Base-by-base conservation (phyloP, 2,329 filamentous ascomycete species). In the Cladosporium velox region DNA sequence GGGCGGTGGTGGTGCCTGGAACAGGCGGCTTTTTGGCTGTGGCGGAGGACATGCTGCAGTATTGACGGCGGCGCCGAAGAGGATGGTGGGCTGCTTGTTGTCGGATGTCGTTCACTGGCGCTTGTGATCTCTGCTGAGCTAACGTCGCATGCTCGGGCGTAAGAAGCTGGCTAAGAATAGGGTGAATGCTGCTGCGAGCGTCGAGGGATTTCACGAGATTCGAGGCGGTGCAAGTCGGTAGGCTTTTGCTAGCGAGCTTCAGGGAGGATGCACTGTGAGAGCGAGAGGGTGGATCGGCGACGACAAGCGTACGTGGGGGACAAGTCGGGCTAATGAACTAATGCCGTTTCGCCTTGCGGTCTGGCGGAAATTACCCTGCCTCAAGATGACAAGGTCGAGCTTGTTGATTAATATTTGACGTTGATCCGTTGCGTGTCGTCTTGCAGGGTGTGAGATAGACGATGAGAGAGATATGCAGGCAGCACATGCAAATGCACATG, bases 1-100 rank as follows among this genome's bases (percentile, higher is more conserved):
- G 41, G 14, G 63, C 44, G 54, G 54, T 65, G 54, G 63, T 41
- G 41, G 63, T 52, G 21, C 54, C 63, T 51, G 63, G 57, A 30
- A 59, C 54, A 15, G 63, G 54, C 41, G 63, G 54, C 55, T 65
- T 65, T 51, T 59, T 65, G 63, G 63, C 63, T 12, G 63, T 32
- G 11, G 63, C 41, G 41, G 63, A 65, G 34, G 63, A 65, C 63
- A 65, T 65, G 63, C 4, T 52, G 51, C 41, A 11, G 24, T 51
- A 24, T 65, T 58, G 28, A 65, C 62, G 54, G 55, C 63, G 41
- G 21, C 21, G 63, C 63, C 57, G 32, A 30, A 18, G 15, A 24
- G 35, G 32, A 35, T 10, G 32, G 24, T 21, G 10, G 32, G 18
- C 12, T 51, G 54, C 21, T 51, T 59, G 12, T 18, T 38, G 49